phyloP scores from a whole-genome alignment of 192 early-diverging fungal genomes.

The Obelidium mucronatum region DNA sequence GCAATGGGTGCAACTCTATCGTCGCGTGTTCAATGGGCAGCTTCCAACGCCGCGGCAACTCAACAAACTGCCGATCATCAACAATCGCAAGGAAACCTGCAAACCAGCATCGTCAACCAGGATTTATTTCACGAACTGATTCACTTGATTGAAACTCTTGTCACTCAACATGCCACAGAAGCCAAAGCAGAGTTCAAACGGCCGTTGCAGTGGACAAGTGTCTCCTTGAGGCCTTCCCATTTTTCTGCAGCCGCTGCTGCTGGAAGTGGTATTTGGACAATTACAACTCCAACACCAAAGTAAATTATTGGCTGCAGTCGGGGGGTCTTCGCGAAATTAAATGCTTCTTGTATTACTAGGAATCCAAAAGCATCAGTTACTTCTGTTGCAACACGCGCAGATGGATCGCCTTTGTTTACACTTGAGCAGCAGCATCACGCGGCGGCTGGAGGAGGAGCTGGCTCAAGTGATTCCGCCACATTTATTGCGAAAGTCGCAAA shows the following conservation, averaged over 20 bases:
- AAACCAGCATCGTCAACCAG: slow-evolving; percentile 54
- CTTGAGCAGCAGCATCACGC: too few species aligned
- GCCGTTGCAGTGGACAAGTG: slow-evolving; percentile 51
- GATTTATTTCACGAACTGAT: slow-evolving; percentile 56
- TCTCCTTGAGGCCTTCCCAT: slow-evolving; percentile 35
- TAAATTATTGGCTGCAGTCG: too few species aligned
- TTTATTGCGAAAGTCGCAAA: slow-evolving; percentile 48
- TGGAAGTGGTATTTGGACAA: slow-evolving; percentile 11
- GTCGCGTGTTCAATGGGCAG: slow-evolving; percentile 41
- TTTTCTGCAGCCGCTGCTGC: slow-evolving; percentile 32
- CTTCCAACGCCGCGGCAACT: background rate
- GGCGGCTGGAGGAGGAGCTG: too few species aligned
- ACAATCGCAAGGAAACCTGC: slow-evolving; percentile 14
- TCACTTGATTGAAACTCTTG: slow-evolving; percentile 53
- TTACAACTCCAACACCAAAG: slow-evolving; percentile 27
- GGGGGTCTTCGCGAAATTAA: background rate
- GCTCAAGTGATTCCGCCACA: slow-evolving; percentile 13
- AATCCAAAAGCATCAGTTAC: slow-evolving; percentile 44
- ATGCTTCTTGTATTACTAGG: slow-evolving; percentile 2
- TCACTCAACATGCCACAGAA: slow-evolving; percentile 51
- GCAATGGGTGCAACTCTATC: slow-evolving; percentile 59
- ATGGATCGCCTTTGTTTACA: slow-evolving; percentile 56
- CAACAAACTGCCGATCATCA: background rate
- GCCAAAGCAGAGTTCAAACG: slow-evolving; percentile 57
- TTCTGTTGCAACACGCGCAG: slow-evolving; percentile 38